Percentiles rank a stretch among this genome's conserved stretches.
Evolutionary conservation across 2,329 filamentous ascomycete species (phyloP).

Genomic region (Geosmithia flava): DNA sequence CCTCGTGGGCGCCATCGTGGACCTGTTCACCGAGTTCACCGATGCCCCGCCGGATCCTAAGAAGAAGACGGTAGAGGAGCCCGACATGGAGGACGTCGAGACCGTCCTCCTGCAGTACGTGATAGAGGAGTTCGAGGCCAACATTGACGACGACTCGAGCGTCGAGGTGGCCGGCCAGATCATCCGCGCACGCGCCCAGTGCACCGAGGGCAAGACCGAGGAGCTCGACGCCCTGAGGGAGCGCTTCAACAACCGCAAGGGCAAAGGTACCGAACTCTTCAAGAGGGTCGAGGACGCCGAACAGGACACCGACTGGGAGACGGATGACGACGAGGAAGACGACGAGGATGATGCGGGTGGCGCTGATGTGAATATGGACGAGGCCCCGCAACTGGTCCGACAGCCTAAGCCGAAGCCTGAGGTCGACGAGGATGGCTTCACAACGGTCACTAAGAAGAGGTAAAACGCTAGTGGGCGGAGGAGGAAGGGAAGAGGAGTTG

Average conservation of each 20-base stretch:
- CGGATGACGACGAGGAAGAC: conserved; percentile 46
- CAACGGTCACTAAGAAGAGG: conserved; percentile 60
- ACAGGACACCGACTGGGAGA: conserved; percentile 49
- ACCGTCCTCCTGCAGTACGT: conserved; percentile 78
- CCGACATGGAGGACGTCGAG: conserved; percentile 72
- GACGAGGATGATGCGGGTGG: conserved; percentile 42
- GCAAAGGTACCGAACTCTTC: conserved; percentile 43
- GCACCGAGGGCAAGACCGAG: conserved; percentile 52
- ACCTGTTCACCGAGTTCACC: conserved; percentile 63
- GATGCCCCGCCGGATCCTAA: conserved; percentile 16
- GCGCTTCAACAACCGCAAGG: conserved; percentile 49
- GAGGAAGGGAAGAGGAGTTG: background rate
- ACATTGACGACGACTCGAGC: conserved; percentile 80
- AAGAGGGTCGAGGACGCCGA: conserved; percentile 42
- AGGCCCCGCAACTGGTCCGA: conserved; percentile 50
- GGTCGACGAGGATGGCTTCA: conserved; percentile 74
- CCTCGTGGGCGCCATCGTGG: conserved; percentile 80
- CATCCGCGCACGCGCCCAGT: conserved; percentile 52
- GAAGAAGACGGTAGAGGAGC: conserved; percentile 25
- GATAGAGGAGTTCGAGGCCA: conserved; percentile 90
- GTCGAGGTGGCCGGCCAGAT: conserved; percentile 63
- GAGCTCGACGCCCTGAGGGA: conserved; percentile 51
- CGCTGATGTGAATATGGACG: conserved; percentile 54
- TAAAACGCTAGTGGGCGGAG: conserved; percentile 16
- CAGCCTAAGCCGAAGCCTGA: conserved; percentile 51